Conservation (phyloP, 805 yeast genomes). For the Kuraishia capsulata region DNA sequence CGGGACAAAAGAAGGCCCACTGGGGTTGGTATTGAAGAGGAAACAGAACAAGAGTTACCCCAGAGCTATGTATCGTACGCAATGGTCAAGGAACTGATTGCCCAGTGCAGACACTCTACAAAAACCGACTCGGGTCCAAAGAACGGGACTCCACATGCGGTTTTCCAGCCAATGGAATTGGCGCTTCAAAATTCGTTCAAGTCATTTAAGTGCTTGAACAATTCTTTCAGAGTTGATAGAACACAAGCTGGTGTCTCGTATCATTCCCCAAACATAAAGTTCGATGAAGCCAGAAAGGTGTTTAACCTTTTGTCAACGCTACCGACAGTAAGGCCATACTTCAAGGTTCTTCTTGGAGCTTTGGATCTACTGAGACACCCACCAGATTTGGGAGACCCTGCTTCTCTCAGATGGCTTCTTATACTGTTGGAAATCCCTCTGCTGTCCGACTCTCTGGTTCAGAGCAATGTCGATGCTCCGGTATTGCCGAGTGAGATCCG, state of each 20-base stretch:
- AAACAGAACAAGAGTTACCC: slow-evolving; percentile 3
- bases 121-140: slow-evolving; percentile 5
- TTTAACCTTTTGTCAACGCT: slow-evolving; percentile 37
- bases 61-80: slow-evolving; percentile 22
- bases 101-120: slow-evolving; percentile 27
- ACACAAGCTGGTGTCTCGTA: slow-evolving; percentile 10
- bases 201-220: slow-evolving; percentile 36
- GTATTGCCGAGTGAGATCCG: slow-evolving; percentile 37
- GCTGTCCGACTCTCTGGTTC: slow-evolving; percentile 36
- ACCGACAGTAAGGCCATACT: slow-evolving; percentile 56
- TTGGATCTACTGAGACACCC: slow-evolving; percentile 45
- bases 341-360: slow-evolving; percentile 42
- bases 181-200: slow-evolving; percentile 39
- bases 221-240: slow-evolving; percentile 38
- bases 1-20: no score
- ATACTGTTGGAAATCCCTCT: slow-evolving; percentile 65
- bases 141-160: slow-evolving; percentile 7
- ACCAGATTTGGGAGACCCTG: slow-evolving; percentile 27
- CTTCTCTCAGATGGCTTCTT: slow-evolving; percentile 47
- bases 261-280: slow-evolving; percentile 43
- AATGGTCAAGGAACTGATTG: slow-evolving; percentile 23
- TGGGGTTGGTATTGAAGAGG: slow-evolving; percentile 1
- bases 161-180: slow-evolving; percentile 41
- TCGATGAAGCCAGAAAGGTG: slow-evolving; percentile 32
- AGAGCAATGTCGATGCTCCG: slow-evolving; percentile 7